Evolutionary conservation across 306 rosid species (phyloP).

Genomic region (Ziziphus jujuba): DNA sequence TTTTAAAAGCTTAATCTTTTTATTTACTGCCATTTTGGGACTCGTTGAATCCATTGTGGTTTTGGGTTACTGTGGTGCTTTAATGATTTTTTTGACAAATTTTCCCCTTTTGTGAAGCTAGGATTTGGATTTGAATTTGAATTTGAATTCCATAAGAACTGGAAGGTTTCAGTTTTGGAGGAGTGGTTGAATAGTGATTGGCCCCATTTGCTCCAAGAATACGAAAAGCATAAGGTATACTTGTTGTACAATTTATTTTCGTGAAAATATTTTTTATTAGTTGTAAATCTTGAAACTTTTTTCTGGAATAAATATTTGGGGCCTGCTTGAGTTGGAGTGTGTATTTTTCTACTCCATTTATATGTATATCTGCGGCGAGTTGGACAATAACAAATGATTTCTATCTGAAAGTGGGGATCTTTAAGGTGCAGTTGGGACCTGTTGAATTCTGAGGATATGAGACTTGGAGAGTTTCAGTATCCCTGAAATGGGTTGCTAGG

Average conservation of each 20-base stretch:
- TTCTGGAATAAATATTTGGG: neutral
- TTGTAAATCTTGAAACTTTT: neutral
- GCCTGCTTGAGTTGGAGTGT: neutral
- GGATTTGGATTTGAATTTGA: slow-evolving; percentile 16
- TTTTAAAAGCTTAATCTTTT: slow-evolving; percentile 9
- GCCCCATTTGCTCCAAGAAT: slow-evolving; percentile 21
- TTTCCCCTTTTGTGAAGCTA: neutral
- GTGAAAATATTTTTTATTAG: neutral
- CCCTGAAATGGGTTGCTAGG: neutral
- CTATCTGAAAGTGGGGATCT: no score
- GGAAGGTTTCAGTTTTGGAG: slow-evolving; percentile 3
- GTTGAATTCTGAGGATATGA: no score
- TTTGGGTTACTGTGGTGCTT: slow-evolving; percentile 13
- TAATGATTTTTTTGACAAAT: neutral
- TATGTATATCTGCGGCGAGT: no score
- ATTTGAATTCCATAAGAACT: slow-evolving; percentile 16
- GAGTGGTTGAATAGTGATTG: slow-evolving; percentile 2
- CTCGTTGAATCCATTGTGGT: slow-evolving; percentile 28
- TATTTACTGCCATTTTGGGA: slow-evolving; percentile 5
- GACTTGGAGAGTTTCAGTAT: neutral
- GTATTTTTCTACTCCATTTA: no score
- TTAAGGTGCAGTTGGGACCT: no score
- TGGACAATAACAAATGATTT: no score
- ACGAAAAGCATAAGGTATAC: slow-evolving; percentile 4
- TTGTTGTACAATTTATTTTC: neutral